These are phyloP conservation scores for Bullera alba DNA, from an alignment of 768 basidiomycete species.

Conservation along the genomic window DNA sequence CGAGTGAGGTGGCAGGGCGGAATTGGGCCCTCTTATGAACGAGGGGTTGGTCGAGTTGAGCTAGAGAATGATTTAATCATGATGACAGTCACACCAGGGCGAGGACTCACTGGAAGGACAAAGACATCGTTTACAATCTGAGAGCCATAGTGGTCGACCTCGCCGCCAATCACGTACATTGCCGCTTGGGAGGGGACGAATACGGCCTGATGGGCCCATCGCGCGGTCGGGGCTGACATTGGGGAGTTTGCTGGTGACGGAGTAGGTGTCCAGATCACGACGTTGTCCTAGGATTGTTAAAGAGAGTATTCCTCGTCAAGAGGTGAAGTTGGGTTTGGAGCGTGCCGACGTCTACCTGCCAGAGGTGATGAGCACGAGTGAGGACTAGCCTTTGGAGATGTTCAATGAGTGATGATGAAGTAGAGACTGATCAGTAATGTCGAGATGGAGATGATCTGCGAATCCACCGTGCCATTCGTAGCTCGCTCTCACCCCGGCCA, in stretches of 20 bases:
- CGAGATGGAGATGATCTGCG: too few relatives aligned
- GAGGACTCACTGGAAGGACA: constrained; percentile 27
- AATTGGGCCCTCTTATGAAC: constrained; percentile 25
- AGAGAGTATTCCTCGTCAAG: constrained; percentile 2
- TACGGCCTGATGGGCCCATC: constrained; percentile 45
- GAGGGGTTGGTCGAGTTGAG: constrained; percentile 34
- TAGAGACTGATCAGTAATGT: too few relatives aligned
- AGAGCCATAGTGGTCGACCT: constrained; percentile 20
- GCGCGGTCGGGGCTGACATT: constrained; percentile 23
- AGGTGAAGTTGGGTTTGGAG: too few relatives aligned
- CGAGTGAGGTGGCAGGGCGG: constrained; percentile 39
- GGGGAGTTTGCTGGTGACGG: neutral
- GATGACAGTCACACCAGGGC: neutral
- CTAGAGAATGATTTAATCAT: constrained; percentile 11
- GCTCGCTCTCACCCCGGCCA: too few relatives aligned
- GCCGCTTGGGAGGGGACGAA: constrained; percentile 34
- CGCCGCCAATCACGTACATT: constrained; percentile 43
- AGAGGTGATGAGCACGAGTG: too few relatives aligned
- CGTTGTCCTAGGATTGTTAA: neutral
- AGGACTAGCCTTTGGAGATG: too few relatives aligned
- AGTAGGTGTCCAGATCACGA: neutral
- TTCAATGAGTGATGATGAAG: too few relatives aligned
- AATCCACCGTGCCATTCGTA: too few relatives aligned
- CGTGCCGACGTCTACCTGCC: too few relatives aligned
- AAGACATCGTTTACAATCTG: constrained; percentile 45